Evolutionary conservation across 2,329 filamentous ascomycete genomes (phyloP).

Genomic region (Fusarium ramigenum): DNA sequence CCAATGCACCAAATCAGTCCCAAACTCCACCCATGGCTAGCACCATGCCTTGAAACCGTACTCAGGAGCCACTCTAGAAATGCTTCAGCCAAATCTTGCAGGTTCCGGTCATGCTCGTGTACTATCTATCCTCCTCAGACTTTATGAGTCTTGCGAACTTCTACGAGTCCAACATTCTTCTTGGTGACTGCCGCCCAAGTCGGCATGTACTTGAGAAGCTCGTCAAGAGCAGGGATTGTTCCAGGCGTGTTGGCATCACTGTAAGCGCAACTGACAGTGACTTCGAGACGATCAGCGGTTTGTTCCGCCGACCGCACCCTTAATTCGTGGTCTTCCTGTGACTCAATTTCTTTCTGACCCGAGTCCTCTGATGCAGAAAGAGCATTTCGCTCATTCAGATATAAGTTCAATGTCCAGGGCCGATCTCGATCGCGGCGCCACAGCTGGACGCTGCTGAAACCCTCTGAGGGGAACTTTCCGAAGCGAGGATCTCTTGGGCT

Average conservation of each 20-base stretch:
- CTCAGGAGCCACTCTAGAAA: constrained; percentile 14
- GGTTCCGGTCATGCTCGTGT: neutral
- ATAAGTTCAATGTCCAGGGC: constrained; percentile 71
- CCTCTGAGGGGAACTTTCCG: constrained; percentile 68
- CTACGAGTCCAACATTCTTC: constrained; percentile 78
- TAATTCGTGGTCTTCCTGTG: constrained; percentile 16
- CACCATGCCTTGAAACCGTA: constrained; percentile 2
- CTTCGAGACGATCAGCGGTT: constrained; percentile 57
- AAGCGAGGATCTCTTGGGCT: constrained; percentile 71
- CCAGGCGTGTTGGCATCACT: constrained; percentile 80
- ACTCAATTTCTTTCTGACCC: neutral
- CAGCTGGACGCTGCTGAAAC: constrained; percentile 75
- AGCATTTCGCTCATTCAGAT: constrained; percentile 32
- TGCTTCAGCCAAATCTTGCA: neutral
- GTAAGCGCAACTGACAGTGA: constrained; percentile 83
- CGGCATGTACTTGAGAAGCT: constrained; percentile 79
- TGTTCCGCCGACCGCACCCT: constrained; percentile 12
- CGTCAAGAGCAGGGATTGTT: constrained; percentile 84
- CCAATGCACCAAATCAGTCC: constrained; percentile 8
- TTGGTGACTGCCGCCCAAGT: constrained; percentile 84
- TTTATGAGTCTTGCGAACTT: constrained; percentile 73
- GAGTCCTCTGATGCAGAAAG: neutral
- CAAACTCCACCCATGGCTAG: constrained; percentile 26
- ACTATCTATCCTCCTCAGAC: constrained; percentile 1
- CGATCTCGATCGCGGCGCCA: constrained; percentile 85